Conservation (phyloP, 2,329 filamentous ascomycete species). For the Teratosphaeria destructans region DNA sequence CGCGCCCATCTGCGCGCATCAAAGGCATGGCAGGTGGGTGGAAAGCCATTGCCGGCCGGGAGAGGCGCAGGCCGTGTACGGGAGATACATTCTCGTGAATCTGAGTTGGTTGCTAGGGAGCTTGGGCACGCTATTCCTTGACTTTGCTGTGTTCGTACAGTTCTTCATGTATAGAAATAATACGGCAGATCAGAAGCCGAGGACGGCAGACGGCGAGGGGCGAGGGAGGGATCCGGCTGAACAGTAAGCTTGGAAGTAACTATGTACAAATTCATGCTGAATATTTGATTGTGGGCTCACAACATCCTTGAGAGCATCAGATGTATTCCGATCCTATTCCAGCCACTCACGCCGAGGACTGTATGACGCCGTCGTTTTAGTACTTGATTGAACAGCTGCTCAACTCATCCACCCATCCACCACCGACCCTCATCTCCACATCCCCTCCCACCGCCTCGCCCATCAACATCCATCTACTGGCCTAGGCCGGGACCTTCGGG, state of each 20-base stretch:
- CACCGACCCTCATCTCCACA: too few species aligned
- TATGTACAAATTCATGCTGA: background rate
- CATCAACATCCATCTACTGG: too few species aligned
- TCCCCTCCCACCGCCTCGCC: too few species aligned
- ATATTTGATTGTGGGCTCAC: too few species aligned
- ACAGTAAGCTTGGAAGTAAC: conserved; percentile 3
- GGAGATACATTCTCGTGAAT: conserved; percentile 77
- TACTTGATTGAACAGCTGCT: too few species aligned
- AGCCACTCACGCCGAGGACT: background rate
- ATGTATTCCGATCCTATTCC: too few species aligned
- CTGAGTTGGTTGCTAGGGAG: conserved; percentile 84
- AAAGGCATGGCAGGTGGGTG: conserved; percentile 21
- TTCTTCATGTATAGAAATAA: conserved; percentile 70
- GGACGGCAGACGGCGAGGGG: conserved; percentile 13
- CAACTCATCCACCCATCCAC: too few species aligned
- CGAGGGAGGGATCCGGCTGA: conserved; percentile 19
- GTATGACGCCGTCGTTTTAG: too few species aligned
- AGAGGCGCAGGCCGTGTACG: conserved; percentile 60
- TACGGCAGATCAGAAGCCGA: conserved; percentile 9
- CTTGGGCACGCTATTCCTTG: conserved; percentile 73
- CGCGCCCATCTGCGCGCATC: conserved; percentile 55
- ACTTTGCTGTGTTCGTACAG: conserved; percentile 78
- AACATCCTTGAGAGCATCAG: too few species aligned
- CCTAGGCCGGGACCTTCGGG: too few species aligned
- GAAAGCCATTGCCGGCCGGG: conserved; percentile 48